Conservation (phyloP, 352 stramenopile genomes). For the Globisporangium parvum region DNA sequence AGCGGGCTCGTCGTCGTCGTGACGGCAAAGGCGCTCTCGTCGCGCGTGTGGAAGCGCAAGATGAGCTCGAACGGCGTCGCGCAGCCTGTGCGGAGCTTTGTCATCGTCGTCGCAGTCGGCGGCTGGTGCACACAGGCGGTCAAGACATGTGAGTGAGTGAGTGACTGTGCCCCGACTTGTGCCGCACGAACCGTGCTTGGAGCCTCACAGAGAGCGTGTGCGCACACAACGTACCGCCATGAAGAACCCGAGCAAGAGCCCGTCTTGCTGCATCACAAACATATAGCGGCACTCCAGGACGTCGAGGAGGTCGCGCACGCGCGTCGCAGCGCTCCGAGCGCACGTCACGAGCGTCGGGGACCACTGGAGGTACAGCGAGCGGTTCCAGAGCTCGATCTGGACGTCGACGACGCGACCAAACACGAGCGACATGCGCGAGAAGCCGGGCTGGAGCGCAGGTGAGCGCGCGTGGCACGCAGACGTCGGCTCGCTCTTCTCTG, state of each 20-base stretch:
- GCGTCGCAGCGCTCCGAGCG: conserved; percentile 11
- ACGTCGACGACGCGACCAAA: conserved; percentile 54
- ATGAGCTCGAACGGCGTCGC: conserved; percentile 50
- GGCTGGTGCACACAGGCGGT: conserved; percentile 5
- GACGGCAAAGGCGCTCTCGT: conserved; percentile 17
- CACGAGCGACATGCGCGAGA: conserved; percentile 45
- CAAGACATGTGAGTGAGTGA: not conserved
- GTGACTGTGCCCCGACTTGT: not conserved
- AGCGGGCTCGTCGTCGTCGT: conserved; percentile 15
- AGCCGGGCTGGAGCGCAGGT: conserved; percentile 11
- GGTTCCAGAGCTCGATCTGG: conserved; percentile 62
- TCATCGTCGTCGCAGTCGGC: conserved; percentile 46
- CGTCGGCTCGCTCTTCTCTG: conserved; percentile 20
- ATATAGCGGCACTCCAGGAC: conserved; percentile 55
- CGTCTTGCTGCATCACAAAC: conserved; percentile 63
- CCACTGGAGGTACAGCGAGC: conserved; percentile 48
- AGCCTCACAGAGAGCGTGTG: not conserved
- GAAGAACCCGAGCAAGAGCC: conserved; percentile 54
- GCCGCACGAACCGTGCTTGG: not conserved
- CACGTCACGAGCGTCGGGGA: conserved; percentile 9
- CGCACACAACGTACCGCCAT: conserved; percentile 22
- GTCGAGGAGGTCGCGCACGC: conserved; percentile 16
- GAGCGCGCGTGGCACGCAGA: conserved; percentile 1
- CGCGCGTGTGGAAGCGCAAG: conserved; percentile 36
- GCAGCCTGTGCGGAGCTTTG: conserved; percentile 30